Conservation (phyloP, 2,329 filamentous ascomycete genomes). For the Calonectria ilicicola region DNA sequence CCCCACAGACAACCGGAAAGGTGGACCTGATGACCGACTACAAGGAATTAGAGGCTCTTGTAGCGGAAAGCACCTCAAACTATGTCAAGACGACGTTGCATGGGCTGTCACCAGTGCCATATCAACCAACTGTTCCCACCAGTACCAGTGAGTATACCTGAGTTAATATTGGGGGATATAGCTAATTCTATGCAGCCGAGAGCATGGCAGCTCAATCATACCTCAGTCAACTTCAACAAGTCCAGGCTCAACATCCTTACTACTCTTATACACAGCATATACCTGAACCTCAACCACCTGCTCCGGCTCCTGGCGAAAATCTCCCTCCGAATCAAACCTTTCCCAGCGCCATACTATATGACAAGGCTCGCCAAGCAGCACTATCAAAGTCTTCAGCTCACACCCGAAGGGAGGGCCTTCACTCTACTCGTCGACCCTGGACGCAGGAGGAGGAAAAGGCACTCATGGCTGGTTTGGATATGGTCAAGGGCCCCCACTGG, state of each 20-base stretch:
- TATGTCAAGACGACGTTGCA: conserved; percentile 59
- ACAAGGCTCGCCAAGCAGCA: conserved; percentile 69
- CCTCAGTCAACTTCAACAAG: conserved; percentile 53
- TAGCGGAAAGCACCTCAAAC: conserved; percentile 58
- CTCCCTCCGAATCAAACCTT: conserved; percentile 69
- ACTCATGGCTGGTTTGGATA: conserved; percentile 87
- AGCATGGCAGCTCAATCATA: conserved; percentile 51
- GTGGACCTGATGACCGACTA: conserved; percentile 53
- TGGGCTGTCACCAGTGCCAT: conserved; percentile 56
- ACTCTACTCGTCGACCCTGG: conserved; percentile 82
- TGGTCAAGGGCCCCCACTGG: conserved; percentile 93
- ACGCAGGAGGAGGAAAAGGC: conserved; percentile 91
- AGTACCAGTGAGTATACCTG: conserved; percentile 49
- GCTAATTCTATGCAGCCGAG: conserved; percentile 41
- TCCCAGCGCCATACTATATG: conserved; percentile 67
- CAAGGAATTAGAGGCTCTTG: conserved; percentile 57
- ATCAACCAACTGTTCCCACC: conserved; percentile 55
- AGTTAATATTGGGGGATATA: background rate
- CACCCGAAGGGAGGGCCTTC: conserved; percentile 66
- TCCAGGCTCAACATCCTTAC: conserved; percentile 51
- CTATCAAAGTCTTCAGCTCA: conserved; percentile 68
- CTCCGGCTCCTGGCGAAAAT: conserved; percentile 48
- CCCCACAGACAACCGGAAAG: conserved; percentile 46
- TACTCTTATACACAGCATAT: conserved; percentile 50
- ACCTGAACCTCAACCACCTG: conserved; percentile 49